phyloP scores from a whole-genome alignment of 306 rosid genomes.

The Rosa multiflora region DNA sequence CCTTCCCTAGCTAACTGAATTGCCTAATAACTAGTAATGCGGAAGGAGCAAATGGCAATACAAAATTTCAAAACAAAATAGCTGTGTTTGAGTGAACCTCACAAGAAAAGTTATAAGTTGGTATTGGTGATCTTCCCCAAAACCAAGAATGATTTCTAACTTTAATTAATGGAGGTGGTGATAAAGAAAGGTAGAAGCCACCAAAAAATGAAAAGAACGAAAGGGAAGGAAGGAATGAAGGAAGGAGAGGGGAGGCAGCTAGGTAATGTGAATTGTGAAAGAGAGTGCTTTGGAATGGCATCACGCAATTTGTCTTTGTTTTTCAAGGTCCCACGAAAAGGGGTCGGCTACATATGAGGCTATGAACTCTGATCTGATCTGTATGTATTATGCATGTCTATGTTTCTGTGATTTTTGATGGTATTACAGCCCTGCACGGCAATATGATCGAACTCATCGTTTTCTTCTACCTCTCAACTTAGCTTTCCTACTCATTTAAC shows the following conservation, averaged over 20 bases:
- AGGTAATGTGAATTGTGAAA: constrained; percentile 54
- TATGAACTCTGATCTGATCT: neutral
- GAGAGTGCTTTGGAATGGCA: constrained; percentile 66
- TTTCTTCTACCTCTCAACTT: constrained; percentile 54
- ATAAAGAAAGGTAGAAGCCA: constrained; percentile 46
- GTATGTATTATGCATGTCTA: neutral
- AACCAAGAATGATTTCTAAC: constrained; percentile 55
- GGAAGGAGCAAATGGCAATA: neutral
- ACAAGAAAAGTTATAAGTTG: constrained; percentile 27
- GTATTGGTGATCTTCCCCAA: constrained; percentile 55
- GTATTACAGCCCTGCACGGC: constrained; percentile 46
- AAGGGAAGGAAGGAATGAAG: constrained; percentile 14
- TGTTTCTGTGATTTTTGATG: neutral
- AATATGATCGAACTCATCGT: constrained; percentile 36
- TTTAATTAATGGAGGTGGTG: constrained; percentile 47
- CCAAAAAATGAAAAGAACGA: constrained; percentile 21
- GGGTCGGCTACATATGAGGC: constrained; percentile 32
- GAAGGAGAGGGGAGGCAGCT: neutral
- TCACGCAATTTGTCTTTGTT: constrained; percentile 57
- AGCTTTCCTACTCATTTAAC: constrained; percentile 16
- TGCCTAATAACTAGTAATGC: neutral
- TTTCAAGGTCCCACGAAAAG: constrained; percentile 41
- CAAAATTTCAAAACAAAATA: neutral
- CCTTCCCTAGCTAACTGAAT: neutral
- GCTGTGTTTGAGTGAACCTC: neutral